Evolutionary conservation across 768 basidiomycete genomes (phyloP), one percentile per base, ranked within the genome.

Genomic region (Boletus reticuloceps): DNA sequence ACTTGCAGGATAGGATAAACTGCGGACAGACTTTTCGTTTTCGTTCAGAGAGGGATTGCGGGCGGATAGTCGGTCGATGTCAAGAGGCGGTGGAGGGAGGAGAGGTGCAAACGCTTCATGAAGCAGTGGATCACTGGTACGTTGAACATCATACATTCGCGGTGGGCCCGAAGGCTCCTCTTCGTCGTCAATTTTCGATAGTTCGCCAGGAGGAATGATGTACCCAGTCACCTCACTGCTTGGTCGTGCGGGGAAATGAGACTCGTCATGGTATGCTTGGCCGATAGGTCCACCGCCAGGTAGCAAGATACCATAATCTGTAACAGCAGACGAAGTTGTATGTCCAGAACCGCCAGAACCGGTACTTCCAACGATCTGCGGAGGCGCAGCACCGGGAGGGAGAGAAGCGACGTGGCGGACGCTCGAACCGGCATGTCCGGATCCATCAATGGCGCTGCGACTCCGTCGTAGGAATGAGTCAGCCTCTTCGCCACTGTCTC

Each of bases 401-500:
- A 71, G 69, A 31, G 69, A 63, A 53, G 67, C 40, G 5, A 70
- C 60, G 5, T 54, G 60, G 20, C 61, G 66, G 32, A 59, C 44
- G 36, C 53, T 58, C 2, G 69, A 52, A 31, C 53, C 44, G 10
- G 20, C 44, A 38, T 48, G 58, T 19, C 58, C 58, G 3, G 64
- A 55, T 43, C 58, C 65, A 40, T 59, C 55, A 0, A 59, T 53
- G 4, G 58, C 69, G 10, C 58, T 56, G 17, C 59, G 58, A 54
- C 74, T 74, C 1, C 68, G 72, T 50, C 74, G 78, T 5, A 87
- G 74, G 75, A 89, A 86, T 0, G 88, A 76, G 62, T 88, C 86
- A 4, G 70, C 74, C 66, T 88, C 88, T 63, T 87, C 86, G 7
- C 88, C 88, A 47, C 85, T 88, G 31, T 79, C 78, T 11, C 86